These are phyloP conservation scores for Vaucheria bursata DNA, from an alignment of 352 stramenopile genomes.

Conservation along the genomic window DNA sequence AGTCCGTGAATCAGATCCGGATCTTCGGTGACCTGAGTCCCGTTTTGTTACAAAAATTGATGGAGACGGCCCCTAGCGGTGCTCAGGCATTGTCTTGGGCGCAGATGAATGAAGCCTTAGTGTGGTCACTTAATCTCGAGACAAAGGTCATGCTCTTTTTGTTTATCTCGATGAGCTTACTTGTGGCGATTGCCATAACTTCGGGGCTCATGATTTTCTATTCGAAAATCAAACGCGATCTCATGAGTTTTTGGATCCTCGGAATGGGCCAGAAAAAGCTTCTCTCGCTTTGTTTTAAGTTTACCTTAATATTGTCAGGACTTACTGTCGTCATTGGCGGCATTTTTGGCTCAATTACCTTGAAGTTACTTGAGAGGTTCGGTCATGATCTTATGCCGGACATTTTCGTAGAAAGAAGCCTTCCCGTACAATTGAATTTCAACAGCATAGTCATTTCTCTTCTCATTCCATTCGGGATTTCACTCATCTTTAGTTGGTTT, in stretches of 20 bases:
- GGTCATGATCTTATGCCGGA: background rate
- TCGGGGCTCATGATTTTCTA: background rate
- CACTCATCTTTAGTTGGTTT: background rate
- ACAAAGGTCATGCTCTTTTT: background rate
- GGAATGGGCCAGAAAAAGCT: background rate
- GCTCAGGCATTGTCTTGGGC: background rate
- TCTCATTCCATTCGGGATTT: background rate
- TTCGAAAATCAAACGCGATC: background rate
- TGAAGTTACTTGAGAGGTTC: background rate
- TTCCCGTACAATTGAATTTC: background rate
- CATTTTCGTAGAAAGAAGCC: background rate
- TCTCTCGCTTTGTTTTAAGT: background rate
- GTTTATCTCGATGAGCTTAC: background rate
- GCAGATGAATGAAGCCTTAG: background rate
- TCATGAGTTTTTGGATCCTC: background rate
- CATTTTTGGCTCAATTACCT: background rate
- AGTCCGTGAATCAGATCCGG: background rate
- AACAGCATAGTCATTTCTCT: background rate
- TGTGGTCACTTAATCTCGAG: background rate
- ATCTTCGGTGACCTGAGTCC: background rate
- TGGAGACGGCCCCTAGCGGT: too few relatives aligned
- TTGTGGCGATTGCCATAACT: background rate
- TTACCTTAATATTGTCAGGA: background rate
- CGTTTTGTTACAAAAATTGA: too few relatives aligned
- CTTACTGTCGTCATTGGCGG: background rate